These are phyloP conservation scores for Gossypium longicalyx DNA, from an alignment of 345 rosid species.

Conservation along the genomic window DNA sequence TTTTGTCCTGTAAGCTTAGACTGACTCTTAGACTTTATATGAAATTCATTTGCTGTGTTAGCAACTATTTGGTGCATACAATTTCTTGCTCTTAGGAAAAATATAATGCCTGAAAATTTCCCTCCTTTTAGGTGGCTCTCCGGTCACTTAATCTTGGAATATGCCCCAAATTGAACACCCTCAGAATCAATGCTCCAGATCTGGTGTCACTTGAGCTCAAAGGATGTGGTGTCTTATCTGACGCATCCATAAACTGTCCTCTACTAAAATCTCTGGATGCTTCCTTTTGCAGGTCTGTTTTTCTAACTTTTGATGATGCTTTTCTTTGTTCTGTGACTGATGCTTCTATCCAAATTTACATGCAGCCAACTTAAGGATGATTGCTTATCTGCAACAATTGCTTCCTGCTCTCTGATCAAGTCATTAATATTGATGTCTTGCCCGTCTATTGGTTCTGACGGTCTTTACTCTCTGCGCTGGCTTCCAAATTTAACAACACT, in stretches of 20 bases:
- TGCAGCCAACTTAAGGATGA: slow-evolving; percentile 90
- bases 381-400: slow-evolving; percentile 74
- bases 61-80: no score
- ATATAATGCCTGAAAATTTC: background rate
- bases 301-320: slow-evolving; percentile 9
- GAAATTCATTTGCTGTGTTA: background rate
- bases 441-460: slow-evolving; percentile 74
- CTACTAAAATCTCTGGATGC: slow-evolving; percentile 83
- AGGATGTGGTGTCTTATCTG: slow-evolving; percentile 89
- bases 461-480: slow-evolving; percentile 61
- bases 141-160: slow-evolving; percentile 83
- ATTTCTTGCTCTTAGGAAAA: background rate
- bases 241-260: slow-evolving; percentile 79
- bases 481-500: slow-evolving; percentile 63
- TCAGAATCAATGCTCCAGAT: slow-evolving; percentile 66
- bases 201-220: slow-evolving; percentile 90
- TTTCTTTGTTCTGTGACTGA: slow-evolving; percentile 15
- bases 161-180: slow-evolving; percentile 79
- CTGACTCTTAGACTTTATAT: background rate
- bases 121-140: slow-evolving; percentile 65
- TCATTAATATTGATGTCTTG: slow-evolving; percentile 92
- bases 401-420: slow-evolving; percentile 74
- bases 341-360: background rate
- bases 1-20: slow-evolving; percentile 76
- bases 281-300: slow-evolving; percentile 82